phyloP scores from a whole-genome alignment of 192 early-diverging fungal species.

The Entomortierella beljakovae region DNA sequence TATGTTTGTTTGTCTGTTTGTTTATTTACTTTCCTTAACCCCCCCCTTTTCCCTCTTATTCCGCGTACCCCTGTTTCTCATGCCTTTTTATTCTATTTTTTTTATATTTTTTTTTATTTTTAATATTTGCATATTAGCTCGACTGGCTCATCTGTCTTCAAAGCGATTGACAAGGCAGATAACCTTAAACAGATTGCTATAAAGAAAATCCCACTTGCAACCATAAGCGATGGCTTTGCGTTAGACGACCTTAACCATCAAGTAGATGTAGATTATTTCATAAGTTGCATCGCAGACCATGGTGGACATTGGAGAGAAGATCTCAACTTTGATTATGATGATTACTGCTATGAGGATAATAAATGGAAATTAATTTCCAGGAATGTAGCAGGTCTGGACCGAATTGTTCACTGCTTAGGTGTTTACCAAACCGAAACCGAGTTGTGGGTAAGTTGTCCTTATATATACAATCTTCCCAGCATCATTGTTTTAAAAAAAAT shows the following conservation, averaged over 20 bases:
- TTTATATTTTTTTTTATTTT: no score
- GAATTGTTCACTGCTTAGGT: slow-evolving; percentile 35
- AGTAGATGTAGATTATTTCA: slow-evolving; percentile 31
- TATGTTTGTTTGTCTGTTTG: no score
- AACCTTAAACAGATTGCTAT: slow-evolving; percentile 21
- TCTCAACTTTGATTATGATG: not conserved
- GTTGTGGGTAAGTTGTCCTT: slow-evolving; percentile 28
- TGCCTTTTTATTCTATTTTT: no score
- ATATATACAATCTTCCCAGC: not conserved
- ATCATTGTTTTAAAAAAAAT: not conserved
- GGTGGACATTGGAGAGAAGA: not conserved
- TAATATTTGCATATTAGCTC: slow-evolving; percentile 8
- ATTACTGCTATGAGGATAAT: not conserved
- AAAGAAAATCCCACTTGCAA: slow-evolving; percentile 39
- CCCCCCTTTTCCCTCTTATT: not conserved
- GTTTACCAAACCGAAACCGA: slow-evolving; percentile 25
- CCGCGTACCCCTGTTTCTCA: not conserved
- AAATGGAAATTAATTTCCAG: not conserved
- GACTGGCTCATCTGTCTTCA: slow-evolving; percentile 34
- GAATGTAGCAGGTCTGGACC: not conserved
- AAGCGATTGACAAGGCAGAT: slow-evolving; percentile 22
- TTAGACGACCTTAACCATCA: not conserved
- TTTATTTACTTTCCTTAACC: no score
- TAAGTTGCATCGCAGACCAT: slow-evolving; percentile 37
- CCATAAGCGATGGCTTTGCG: slow-evolving; percentile 13